Conservation (phyloP, 2,329 filamentous ascomycete genomes). For the Verticillium klebahnii region DNA sequence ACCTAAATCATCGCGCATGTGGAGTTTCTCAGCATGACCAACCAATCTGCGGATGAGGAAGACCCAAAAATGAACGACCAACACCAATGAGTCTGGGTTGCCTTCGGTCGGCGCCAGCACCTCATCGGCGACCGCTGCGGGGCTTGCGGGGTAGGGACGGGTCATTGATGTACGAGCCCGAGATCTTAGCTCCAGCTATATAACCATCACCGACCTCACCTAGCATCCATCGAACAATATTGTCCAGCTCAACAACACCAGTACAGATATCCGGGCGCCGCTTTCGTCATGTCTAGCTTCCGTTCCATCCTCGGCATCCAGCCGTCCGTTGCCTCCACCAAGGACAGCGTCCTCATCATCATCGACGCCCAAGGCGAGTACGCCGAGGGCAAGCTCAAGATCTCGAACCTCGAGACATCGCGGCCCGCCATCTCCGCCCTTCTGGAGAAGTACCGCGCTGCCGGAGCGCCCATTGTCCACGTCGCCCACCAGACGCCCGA, state of each 20-base stretch:
- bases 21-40: background rate
- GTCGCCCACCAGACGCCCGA: slow-evolving; percentile 54
- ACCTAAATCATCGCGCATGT: background rate
- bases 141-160: background rate
- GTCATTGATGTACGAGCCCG: background rate
- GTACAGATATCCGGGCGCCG: too few species aligned
- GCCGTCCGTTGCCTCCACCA: slow-evolving; percentile 49
- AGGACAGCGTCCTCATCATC: slow-evolving; percentile 59
- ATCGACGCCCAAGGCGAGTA: slow-evolving; percentile 71
- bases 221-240: too few species aligned
- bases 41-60: background rate
- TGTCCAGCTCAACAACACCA: too few species aligned
- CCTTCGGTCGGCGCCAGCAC: background rate
- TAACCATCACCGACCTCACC: background rate
- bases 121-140: background rate
- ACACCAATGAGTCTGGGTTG: background rate
- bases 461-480: slow-evolving; percentile 49
- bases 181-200: background rate
- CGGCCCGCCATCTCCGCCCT: slow-evolving; percentile 53
- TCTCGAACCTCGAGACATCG: slow-evolving; percentile 46
- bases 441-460: slow-evolving; percentile 55
- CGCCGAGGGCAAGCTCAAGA: slow-evolving; percentile 51
- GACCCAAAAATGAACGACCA: background rate
- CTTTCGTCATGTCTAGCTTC: slow-evolving; percentile 21
- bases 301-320: slow-evolving; percentile 49